phyloP scores from a whole-genome alignment of 2,329 filamentous ascomycete species.

The Trichoderma atrobrunneum region DNA sequence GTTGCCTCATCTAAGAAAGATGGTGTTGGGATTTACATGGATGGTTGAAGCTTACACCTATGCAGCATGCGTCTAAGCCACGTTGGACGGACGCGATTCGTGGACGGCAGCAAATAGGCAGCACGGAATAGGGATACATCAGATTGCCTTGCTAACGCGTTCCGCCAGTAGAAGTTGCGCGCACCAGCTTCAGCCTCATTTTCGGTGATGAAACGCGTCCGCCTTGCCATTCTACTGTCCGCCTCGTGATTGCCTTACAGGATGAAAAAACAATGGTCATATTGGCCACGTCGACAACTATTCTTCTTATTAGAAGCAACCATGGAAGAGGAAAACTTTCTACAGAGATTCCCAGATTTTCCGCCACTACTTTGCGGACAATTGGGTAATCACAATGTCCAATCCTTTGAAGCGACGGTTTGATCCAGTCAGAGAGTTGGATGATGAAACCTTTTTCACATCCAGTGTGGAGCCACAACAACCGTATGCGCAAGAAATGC shows the following conservation, averaged over 20 bases:
- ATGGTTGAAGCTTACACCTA: background rate
- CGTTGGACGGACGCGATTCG: background rate
- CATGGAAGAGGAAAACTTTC: background rate
- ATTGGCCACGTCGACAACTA: background rate
- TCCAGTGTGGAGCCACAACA: background rate
- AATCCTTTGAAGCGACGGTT: background rate
- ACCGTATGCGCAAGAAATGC: background rate
- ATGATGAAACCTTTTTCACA: background rate
- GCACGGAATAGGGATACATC: background rate
- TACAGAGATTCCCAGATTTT: too few species aligned
- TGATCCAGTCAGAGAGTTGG: background rate
- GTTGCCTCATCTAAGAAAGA: background rate
- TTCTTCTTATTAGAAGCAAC: background rate
- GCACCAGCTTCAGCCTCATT: background rate
- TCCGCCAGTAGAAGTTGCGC: background rate
- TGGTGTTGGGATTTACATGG: background rate
- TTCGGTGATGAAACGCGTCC: background rate
- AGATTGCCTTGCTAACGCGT: background rate
- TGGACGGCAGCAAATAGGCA: background rate
- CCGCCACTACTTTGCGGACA: too few species aligned
- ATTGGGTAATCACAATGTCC: background rate
- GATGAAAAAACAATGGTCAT: background rate
- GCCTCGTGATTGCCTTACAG: background rate
- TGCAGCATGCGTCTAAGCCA: constrained; percentile 3
- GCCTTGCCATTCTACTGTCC: background rate